These are phyloP conservation scores for Monascus ruber DNA, from an alignment of 2,329 filamentous ascomycete species.

Conservation along the genomic window DNA sequence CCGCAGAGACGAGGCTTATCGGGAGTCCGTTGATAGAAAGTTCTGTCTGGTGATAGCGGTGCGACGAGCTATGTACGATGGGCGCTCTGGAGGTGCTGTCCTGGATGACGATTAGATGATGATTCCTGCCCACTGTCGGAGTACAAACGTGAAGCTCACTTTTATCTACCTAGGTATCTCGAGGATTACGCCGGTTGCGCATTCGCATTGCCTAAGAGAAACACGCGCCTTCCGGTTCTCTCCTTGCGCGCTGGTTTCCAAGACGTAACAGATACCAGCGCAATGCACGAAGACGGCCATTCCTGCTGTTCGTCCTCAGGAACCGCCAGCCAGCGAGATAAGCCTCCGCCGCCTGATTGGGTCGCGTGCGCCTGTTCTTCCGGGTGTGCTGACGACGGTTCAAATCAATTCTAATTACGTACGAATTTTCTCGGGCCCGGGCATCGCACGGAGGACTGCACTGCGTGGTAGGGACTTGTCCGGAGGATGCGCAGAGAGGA, in stretches of 20 bases:
- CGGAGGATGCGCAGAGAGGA: no score
- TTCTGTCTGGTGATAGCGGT: no score
- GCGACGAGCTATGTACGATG: no score
- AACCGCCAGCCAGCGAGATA: slow-evolving; percentile 15
- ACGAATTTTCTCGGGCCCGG: neutral
- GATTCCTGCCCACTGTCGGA: no score
- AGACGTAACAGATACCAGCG: slow-evolving; percentile 18
- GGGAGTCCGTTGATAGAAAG: no score
- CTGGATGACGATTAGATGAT: no score
- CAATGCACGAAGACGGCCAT: slow-evolving; percentile 3
- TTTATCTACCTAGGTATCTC: no score
- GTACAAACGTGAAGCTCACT: no score
- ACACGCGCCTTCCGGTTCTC: slow-evolving; percentile 5
- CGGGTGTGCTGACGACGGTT: neutral
- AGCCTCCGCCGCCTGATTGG: slow-evolving; percentile 20
- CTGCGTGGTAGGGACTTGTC: no score
- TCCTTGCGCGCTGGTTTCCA: slow-evolving; percentile 7
- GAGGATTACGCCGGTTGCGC: neutral
- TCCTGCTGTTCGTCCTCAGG: slow-evolving; percentile 1
- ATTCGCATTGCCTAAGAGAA: slow-evolving; percentile 5
- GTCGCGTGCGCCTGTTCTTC: neutral
- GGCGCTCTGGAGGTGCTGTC: no score
- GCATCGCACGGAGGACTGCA: no score
- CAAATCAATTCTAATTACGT: neutral
- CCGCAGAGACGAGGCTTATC: no score